Evolutionary conservation across 1,284 basidiomycete genomes (phyloP).

Genomic region (Naganishia liquefaciens): DNA sequence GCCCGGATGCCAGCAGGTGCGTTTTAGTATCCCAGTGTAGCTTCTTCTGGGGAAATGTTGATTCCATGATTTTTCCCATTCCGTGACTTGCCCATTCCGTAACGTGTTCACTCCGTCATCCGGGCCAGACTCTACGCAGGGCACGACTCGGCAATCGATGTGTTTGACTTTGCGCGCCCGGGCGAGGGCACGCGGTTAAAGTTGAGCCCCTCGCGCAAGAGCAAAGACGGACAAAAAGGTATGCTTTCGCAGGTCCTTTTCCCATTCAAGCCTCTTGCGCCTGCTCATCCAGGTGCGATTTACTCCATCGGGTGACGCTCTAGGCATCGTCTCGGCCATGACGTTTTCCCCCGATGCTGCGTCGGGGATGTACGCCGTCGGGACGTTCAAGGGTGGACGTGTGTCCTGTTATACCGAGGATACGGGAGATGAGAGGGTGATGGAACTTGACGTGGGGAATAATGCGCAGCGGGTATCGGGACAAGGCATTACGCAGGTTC

Average conservation of each 20-base stretch:
- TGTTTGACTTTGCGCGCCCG: conserved; percentile 74
- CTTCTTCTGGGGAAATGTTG: too few relatives aligned
- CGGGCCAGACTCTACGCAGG: conserved; percentile 76
- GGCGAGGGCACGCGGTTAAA: conserved; percentile 71
- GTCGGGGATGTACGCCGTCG: conserved; percentile 72
- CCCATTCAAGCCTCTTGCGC: too few relatives aligned
- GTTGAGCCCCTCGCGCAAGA: conserved; percentile 75
- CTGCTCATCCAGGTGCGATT: too few relatives aligned
- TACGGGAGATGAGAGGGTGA: conserved; percentile 60
- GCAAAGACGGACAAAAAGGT: conserved; percentile 83
- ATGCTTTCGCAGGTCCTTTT: not conserved
- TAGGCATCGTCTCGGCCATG: conserved; percentile 80
- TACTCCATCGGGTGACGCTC: not conserved
- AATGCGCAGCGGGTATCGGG: conserved; percentile 46
- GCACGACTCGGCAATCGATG: conserved; percentile 82
- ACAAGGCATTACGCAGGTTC: conserved; percentile 70
- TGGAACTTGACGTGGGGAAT: conserved; percentile 63
- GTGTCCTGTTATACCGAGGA: conserved; percentile 74
- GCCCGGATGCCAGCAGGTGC: conserved; percentile 66
- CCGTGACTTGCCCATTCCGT: too few relatives aligned
- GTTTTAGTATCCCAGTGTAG: conserved; percentile 35
- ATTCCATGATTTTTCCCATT: too few relatives aligned
- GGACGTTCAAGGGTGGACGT: conserved; percentile 56
- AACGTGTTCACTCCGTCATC: not conserved
- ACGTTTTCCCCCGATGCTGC: conserved; percentile 68